Evolutionary conservation across 1,139 yeast genomes (phyloP).

Genomic region (Pichia kudriavzevii): DNA sequence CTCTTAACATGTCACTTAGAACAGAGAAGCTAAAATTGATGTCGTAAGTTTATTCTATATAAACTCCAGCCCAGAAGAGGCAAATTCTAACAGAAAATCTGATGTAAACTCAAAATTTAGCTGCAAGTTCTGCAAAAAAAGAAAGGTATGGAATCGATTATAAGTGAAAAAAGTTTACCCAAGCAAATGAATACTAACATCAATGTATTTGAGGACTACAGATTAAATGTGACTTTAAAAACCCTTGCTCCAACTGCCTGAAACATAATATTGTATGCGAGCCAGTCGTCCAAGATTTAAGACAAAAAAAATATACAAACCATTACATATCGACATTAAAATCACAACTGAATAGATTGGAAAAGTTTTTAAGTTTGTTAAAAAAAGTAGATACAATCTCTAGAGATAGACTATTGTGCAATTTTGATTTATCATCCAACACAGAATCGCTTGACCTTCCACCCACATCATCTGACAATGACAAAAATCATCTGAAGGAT

Average conservation of each 20-base stretch:
- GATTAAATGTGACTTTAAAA: slow-evolving; percentile 8
- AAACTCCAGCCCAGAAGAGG: no score
- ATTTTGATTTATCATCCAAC: slow-evolving; percentile 2
- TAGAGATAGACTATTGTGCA: slow-evolving; percentile 1
- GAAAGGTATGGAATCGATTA: slow-evolving; percentile 7
- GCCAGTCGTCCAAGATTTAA: slow-evolving; percentile 6
- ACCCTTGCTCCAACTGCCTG: slow-evolving; percentile 10
- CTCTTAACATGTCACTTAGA: no score
- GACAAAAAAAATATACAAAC: slow-evolving; percentile 7
- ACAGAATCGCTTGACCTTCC: no score
- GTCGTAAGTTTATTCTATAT: no score
- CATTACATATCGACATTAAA: slow-evolving; percentile 4
- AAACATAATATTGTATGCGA: slow-evolving; percentile 7
- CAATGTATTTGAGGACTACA: background rate
- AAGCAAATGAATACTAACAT: slow-evolving; percentile 3
- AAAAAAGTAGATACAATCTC: slow-evolving; percentile 1
- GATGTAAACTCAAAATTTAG: no score
- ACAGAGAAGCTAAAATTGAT: no score
- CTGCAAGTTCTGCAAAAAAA: slow-evolving; percentile 8
- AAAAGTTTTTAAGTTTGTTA: slow-evolving; percentile 1
- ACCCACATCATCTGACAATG: no score
- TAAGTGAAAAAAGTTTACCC: no score
- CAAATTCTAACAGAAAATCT: no score
- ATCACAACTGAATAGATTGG: slow-evolving; percentile 1
- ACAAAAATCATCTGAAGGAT: no score